Evolutionary conservation across 345 rosid genomes (phyloP).

Genomic region (Bruguiera gymnorhiza): DNA sequence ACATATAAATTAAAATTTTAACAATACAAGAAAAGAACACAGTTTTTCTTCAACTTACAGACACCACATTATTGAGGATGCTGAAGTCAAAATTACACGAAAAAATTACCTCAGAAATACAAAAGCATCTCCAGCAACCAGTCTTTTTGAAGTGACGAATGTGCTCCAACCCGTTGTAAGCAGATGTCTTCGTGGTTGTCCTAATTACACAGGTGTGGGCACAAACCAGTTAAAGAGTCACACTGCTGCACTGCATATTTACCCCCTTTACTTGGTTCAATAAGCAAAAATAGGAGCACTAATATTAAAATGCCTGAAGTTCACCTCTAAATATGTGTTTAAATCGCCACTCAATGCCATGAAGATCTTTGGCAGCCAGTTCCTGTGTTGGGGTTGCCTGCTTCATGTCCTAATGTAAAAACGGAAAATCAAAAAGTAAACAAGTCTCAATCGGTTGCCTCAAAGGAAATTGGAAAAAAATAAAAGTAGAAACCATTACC

Average conservation of each 20-base stretch:
- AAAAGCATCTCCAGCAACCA: slow-evolving; percentile 85
- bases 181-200: slow-evolving; percentile 91
- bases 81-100: background rate
- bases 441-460: background rate
- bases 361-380: slow-evolving; percentile 85
- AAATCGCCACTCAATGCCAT: slow-evolving; percentile 89
- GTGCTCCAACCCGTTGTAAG: slow-evolving; percentile 98
- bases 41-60: too few relatives aligned
- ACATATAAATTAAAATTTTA: background rate
- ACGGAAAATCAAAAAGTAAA: background rate
- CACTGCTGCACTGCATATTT: background rate
- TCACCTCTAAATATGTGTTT: slow-evolving; percentile 92
- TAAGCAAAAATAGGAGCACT: background rate
- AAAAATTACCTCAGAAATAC: slow-evolving; percentile 70
- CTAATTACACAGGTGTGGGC: slow-evolving; percentile 21
- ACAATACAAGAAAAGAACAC: background rate
- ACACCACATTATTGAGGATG: too few relatives aligned
- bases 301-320: background rate
- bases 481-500: slow-evolving; percentile 36
- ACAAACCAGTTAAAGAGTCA: background rate
- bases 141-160: slow-evolving; percentile 81
- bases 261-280: background rate
- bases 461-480: background rate
- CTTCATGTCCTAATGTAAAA: slow-evolving; percentile 63
- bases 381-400: slow-evolving; percentile 92